Conservation (phyloP, 2,329 filamentous ascomycete species). For the Ophiostoma piceae region DNA sequence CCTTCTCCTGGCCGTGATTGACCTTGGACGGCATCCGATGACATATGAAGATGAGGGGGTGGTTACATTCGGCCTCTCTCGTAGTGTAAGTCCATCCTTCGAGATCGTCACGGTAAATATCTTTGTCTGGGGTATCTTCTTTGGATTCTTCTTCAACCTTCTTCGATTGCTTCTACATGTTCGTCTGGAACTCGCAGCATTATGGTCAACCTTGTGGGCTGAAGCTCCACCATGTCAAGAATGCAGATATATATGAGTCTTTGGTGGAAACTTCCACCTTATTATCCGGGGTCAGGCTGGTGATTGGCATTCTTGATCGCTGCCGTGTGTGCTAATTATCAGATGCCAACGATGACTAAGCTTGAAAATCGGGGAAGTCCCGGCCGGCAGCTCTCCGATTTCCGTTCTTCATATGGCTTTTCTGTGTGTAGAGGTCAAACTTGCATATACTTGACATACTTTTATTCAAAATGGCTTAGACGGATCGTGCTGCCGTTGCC, state of each 20-base stretch:
- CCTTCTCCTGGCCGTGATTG: neutral
- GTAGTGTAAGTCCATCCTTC: neutral
- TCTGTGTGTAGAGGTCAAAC: neutral
- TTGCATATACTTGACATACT: neutral
- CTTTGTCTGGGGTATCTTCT: neutral
- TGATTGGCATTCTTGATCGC: neutral
- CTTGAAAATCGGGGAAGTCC: neutral
- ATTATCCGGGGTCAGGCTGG: neutral
- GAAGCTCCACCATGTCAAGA: neutral
- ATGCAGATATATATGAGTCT: neutral
- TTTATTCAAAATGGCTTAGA: neutral
- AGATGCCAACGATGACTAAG: neutral
- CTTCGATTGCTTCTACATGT: neutral
- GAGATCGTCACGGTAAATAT: neutral
- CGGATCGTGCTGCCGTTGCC: neutral
- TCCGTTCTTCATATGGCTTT: neutral
- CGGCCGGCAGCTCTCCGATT: neutral
- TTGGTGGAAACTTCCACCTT: neutral
- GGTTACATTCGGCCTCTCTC: neutral
- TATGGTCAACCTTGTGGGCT: neutral
- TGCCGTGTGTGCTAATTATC: neutral
- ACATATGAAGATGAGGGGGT: constrained; percentile 4
- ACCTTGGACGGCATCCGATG: neutral
- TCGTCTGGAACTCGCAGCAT: neutral
- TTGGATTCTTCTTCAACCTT: neutral